Conservation (phyloP, 2,329 filamentous ascomycete genomes). For the Aspergillaceae sp. region DNA sequence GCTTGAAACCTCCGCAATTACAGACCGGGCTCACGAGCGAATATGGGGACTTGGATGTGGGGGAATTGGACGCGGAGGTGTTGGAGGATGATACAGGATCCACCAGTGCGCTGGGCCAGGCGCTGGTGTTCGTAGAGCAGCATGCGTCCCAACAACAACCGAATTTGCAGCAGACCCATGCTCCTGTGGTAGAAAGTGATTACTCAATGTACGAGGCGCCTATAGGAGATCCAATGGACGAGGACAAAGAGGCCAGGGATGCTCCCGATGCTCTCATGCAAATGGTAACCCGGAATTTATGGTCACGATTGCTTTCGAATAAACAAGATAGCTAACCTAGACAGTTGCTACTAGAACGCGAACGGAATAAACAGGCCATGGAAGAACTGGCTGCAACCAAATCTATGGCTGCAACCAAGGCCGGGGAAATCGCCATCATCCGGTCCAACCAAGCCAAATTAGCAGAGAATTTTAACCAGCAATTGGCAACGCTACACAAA, state of each 20-base stretch:
- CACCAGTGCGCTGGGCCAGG: constrained; percentile 6
- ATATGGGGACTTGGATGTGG: constrained; percentile 36
- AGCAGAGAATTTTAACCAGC: constrained; percentile 45
- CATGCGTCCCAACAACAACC: constrained; percentile 1
- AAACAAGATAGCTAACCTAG: constrained; percentile 2
- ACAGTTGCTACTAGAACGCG: constrained; percentile 33
- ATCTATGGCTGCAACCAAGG: constrained; percentile 40
- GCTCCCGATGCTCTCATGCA: constrained; percentile 13
- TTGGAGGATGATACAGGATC: constrained; percentile 26
- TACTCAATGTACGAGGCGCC: constrained; percentile 3
- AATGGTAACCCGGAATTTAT: constrained; percentile 14
- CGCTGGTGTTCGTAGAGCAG: constrained; percentile 5
- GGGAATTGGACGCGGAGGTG: constrained; percentile 36
- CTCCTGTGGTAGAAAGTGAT: constrained; percentile 13
- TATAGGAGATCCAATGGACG: background rate
- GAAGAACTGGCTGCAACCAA: constrained; percentile 33
- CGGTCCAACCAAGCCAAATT: constrained; percentile 49
- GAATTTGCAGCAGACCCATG: constrained; percentile 10
- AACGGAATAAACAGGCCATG: constrained; percentile 31
- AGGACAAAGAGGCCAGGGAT: background rate
- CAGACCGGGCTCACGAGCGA: constrained; percentile 31
- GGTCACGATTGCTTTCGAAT: constrained; percentile 2
- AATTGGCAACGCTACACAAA: constrained; percentile 46
- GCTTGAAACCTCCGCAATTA: constrained; percentile 19
- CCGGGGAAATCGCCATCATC: constrained; percentile 55